Conservation (phyloP, 495 filamentous ascomycete species). For the Penicillium roqueforti region DNA sequence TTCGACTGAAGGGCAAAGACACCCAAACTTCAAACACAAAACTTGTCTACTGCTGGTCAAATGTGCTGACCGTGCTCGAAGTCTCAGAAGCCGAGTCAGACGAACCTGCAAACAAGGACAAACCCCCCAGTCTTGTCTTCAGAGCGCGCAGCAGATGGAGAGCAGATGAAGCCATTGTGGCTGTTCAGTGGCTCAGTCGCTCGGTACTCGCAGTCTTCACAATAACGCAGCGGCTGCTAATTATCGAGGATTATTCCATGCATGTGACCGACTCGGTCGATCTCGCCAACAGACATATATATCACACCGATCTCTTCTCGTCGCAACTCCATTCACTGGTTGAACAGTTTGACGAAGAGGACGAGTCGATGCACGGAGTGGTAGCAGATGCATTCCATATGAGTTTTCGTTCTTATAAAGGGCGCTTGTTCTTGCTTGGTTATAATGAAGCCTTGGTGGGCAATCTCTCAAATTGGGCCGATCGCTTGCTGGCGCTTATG, state of each 20-base stretch:
- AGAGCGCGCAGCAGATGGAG: constrained; percentile 84
- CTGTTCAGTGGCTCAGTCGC: constrained; percentile 92
- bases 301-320: constrained; percentile 84
- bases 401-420: constrained; percentile 95
- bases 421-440: constrained; percentile 84
- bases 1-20: constrained; percentile 77
- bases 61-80: constrained; percentile 87
- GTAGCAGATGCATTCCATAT: constrained; percentile 97
- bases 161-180: constrained; percentile 91
- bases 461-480: constrained; percentile 95
- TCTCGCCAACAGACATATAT: constrained; percentile 85
- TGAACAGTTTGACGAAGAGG: constrained; percentile 82
- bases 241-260: constrained; percentile 85
- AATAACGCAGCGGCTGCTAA: constrained; percentile 86
- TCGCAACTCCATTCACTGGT: constrained; percentile 77
- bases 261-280: constrained; percentile 92
- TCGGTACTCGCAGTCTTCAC: constrained; percentile 90
- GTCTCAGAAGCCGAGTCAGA: constrained; percentile 65
- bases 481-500: constrained; percentile 91
- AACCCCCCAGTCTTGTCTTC: constrained; percentile 74
- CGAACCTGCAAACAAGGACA: constrained; percentile 58
- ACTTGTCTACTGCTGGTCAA: constrained; percentile 98
- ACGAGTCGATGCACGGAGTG: constrained; percentile 87
- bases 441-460: constrained; percentile 87
- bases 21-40: constrained; percentile 53